Percentiles rank a stretch among this genome's conserved stretches.
Conservation (phyloP, 768 basidiomycete genomes). For the Suillus paluster region DNA sequence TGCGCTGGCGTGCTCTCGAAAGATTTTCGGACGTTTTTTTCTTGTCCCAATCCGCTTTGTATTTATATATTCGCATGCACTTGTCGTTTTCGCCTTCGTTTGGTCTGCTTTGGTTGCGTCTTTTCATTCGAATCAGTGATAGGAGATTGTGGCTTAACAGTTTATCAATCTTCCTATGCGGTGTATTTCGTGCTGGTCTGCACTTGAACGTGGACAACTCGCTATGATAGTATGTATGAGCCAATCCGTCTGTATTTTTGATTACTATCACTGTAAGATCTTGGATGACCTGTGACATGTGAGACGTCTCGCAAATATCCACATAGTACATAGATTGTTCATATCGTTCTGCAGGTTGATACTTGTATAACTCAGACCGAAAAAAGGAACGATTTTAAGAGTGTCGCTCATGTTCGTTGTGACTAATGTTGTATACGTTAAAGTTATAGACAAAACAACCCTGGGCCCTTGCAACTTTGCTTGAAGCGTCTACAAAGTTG, state of each 20-base stretch:
- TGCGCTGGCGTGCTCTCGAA: slow-evolving; percentile 8
- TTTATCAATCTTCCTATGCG: not conserved
- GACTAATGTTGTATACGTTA: too few species aligned
- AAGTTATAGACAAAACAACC: too few species aligned
- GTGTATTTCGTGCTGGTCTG: not conserved
- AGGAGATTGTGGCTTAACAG: not conserved
- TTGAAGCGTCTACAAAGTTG: too few species aligned
- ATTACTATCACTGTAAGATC: not conserved
- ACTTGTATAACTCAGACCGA: too few species aligned
- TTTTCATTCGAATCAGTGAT: not conserved
- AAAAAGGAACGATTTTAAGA: too few species aligned
- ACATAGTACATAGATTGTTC: too few species aligned
- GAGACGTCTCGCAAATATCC: too few species aligned
- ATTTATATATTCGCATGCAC: slow-evolving; percentile 3
- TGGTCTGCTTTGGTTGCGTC: not conserved
- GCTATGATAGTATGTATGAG: not conserved
- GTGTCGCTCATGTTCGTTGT: too few species aligned
- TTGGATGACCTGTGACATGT: not conserved
- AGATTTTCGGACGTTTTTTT: slow-evolving; percentile 1
- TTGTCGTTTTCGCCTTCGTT: not conserved
- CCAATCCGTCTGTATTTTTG: not conserved
- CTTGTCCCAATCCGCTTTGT: slow-evolving; percentile 8
- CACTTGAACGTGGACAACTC: not conserved
- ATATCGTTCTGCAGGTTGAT: too few species aligned
- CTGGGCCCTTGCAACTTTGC: too few species aligned